A percentile compares a stretch with the other conserved stretches of the same genome.
These are phyloP conservation scores for Globisporangium nunn DNA, from an alignment of 352 stramenopile species.

Conservation along the genomic window DNA sequence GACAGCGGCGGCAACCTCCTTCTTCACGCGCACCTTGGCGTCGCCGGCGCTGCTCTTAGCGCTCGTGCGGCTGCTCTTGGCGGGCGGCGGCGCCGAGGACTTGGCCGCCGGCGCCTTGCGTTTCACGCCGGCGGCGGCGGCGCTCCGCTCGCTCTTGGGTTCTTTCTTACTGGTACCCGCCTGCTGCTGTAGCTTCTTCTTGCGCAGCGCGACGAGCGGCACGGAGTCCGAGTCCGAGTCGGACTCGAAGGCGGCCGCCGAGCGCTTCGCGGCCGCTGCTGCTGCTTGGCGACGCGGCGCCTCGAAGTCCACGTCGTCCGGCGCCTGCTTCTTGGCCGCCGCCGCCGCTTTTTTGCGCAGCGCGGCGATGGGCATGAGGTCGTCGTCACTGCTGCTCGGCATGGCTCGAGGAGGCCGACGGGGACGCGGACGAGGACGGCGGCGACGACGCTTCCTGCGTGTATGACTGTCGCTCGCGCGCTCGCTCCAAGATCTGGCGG, in stretches of 20 bases:
- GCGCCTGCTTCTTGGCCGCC: constrained; percentile 16
- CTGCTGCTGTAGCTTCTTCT: constrained; percentile 35
- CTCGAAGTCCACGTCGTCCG: constrained; percentile 15
- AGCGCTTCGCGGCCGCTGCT: constrained; percentile 8
- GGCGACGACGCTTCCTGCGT: not conserved
- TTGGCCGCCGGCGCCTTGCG: constrained; percentile 30
- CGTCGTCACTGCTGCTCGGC: constrained; percentile 69
- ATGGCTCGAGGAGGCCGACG: constrained; percentile 9
- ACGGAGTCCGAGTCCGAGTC: constrained; percentile 77
- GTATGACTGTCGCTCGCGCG: not conserved
- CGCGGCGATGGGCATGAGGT: constrained; percentile 63
- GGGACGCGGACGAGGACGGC: not conserved
- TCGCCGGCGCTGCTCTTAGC: constrained; percentile 33
- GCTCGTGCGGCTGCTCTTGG: constrained; percentile 44
- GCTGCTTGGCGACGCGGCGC: constrained; percentile 8
- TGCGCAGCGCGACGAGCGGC: constrained; percentile 67
- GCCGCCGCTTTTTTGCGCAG: constrained; percentile 41
- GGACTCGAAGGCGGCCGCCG: constrained; percentile 20
- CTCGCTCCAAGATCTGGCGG: not conserved
- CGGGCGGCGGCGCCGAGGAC: not conserved
- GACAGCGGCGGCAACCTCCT: constrained; percentile 26
- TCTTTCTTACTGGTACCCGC: not conserved
- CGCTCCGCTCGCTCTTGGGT: constrained; percentile 8
- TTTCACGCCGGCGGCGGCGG: constrained; percentile 31
- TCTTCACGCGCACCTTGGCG: constrained; percentile 35